A percentile compares a stretch with the other conserved stretches of the same genome.
phyloP scores from a whole-genome alignment of 768 basidiomycete genomes.

The Russula olivacea region DNA sequence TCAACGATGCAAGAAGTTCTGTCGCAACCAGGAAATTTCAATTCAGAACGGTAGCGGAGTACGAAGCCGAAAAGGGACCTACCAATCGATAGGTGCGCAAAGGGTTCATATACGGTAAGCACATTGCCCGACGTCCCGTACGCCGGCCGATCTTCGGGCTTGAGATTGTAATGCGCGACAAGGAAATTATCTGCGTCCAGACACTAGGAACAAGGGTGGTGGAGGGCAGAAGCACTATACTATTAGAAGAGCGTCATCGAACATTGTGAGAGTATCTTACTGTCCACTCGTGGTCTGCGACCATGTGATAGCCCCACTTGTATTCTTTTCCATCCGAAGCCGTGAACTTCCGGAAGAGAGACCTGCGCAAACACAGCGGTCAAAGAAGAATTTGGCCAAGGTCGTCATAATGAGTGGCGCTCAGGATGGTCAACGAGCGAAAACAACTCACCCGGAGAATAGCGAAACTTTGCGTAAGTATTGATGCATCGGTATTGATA shows the following conservation, averaged over 20 bases:
- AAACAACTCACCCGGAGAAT: slow-evolving; percentile 54
- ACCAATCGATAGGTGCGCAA: slow-evolving; percentile 50
- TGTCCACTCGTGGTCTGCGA: slow-evolving; percentile 66
- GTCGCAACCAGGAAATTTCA: neutral
- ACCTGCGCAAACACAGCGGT: slow-evolving; percentile 36
- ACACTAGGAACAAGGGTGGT: slow-evolving; percentile 38
- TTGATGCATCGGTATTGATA: slow-evolving; percentile 52
- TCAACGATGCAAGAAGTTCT: slow-evolving; percentile 25
- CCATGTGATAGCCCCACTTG: slow-evolving; percentile 53
- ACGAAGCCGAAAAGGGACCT: slow-evolving; percentile 24
- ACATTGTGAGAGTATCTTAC: slow-evolving; percentile 37
- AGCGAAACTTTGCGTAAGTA: slow-evolving; percentile 60
- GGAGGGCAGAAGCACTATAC: neutral
- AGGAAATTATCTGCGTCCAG: slow-evolving; percentile 47
- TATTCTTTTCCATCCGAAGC: slow-evolving; percentile 69
- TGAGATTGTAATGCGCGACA: slow-evolving; percentile 63
- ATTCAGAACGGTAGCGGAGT: neutral
- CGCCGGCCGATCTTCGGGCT: slow-evolving; percentile 46
- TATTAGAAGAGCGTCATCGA: slow-evolving; percentile 4
- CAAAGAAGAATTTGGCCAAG: neutral
- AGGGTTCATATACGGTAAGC: slow-evolving; percentile 53
- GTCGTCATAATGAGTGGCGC: slow-evolving; percentile 1
- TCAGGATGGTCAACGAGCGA: neutral
- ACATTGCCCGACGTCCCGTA: slow-evolving; percentile 60
- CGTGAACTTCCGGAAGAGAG: slow-evolving; percentile 60